Conservation (phyloP, 2,329 filamentous ascomycete species). For the Alternaria sp. region DNA sequence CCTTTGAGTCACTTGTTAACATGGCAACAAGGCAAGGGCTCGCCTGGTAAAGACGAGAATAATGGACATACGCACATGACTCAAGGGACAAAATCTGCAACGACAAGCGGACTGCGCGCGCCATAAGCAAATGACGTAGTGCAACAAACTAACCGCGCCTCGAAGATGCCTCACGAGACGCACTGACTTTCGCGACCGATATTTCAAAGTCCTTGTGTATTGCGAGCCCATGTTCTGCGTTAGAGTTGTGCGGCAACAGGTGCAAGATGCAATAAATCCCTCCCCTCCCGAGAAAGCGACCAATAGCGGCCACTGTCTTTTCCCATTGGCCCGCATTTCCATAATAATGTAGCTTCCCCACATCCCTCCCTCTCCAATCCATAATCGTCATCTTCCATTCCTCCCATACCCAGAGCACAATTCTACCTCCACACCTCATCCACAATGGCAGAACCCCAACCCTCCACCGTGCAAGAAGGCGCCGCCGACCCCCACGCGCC, state of each 20-base stretch:
- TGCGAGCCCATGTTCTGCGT: not conserved
- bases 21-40: slow-evolving; percentile 32
- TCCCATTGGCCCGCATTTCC: slow-evolving; percentile 28
- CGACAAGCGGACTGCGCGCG: slow-evolving; percentile 10
- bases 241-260: not conserved
- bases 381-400: not conserved
- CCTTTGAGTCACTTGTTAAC: slow-evolving; percentile 33
- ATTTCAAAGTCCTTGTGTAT: not conserved
- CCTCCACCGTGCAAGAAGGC: slow-evolving; percentile 66
- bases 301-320: slow-evolving; percentile 27
- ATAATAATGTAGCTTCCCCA: slow-evolving; percentile 18
- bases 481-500: slow-evolving; percentile 59
- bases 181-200: no score
- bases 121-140: slow-evolving; percentile 6
- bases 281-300: slow-evolving; percentile 1
- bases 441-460: slow-evolving; percentile 69
- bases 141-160: slow-evolving; percentile 8
- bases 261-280: not conserved
- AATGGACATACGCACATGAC: slow-evolving; percentile 34
- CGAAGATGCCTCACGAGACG: not conserved
- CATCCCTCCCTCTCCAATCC: slow-evolving; percentile 11
- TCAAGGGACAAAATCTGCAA: slow-evolving; percentile 24
- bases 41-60: slow-evolving; percentile 31
- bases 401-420: slow-evolving; percentile 3
- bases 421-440: not conserved